Base-by-base conservation (phyloP, 192 early-diverging fungal genomes). In the Coemansia sp. region DNA sequence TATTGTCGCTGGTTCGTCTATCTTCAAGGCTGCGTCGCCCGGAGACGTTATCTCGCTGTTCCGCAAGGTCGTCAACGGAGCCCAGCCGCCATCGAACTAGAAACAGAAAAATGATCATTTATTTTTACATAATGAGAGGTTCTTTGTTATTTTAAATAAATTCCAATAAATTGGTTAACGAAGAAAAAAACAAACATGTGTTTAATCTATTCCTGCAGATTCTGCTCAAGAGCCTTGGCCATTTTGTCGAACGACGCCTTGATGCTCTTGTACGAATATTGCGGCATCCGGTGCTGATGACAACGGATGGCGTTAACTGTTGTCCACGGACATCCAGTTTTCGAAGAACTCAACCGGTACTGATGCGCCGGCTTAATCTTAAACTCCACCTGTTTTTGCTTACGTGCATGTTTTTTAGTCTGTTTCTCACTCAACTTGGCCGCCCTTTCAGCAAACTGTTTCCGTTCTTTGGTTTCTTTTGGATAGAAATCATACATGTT, bases 1-100 rank as follows among this genome's bases (percentile, higher is more conserved):
- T 8, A 99, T 99, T 84, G 96, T 99, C 59, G 91, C 93, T 30
- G 96, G 95, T 12, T 96, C 94, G 1, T 87, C 88, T 0, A 89
- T 99, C 12, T 99, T 97, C 83, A 90, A 90, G 68, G 88, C 91
- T 3, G 40, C 77, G 34, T 76, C 86, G 25, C 94, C 93, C 7
- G 72, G 76, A 5, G 88, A 87, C 11, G 90, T 90, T 11, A 98
- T 98, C 60, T 68, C 70, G 18, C 55, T 77, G 34, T 76, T 83
- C 75, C 80, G 80, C 74, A 73, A 68, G 61, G 67, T 70, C 12
- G 51, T 82, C 33, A 48, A 73, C n/a, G 63, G 57, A 5, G 74
- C 59, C 1, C 73, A 71, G 67, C 56, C 56, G 29, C 20, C 18
- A 18, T 28, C 52, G 2, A 25, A 25, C 22, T 25, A 25, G 22